Percentiles rank a stretch among this genome's conserved stretches.
Conservation (phyloP, 2,329 filamentous ascomycete genomes). For the Plectosphaerella plurivora region DNA sequence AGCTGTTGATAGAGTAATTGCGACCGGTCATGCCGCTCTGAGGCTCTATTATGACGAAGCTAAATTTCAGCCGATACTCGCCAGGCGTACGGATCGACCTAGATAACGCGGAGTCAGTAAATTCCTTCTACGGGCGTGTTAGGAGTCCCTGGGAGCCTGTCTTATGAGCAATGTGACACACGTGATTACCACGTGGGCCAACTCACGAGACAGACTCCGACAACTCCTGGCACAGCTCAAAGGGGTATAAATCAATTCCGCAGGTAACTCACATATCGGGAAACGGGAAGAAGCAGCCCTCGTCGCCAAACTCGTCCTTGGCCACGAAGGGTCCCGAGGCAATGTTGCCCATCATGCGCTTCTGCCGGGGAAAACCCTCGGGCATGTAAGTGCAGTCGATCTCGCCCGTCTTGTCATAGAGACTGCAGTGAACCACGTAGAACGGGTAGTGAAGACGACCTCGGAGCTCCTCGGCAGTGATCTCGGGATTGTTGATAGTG, state of each 20-base stretch:
- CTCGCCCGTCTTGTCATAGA: constrained; percentile 65
- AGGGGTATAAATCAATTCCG: no score
- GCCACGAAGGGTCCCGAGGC: constrained; percentile 75
- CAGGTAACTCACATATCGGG: no score
- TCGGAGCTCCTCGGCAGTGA: constrained; percentile 49
- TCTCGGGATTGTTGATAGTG: constrained; percentile 52
- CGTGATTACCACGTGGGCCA: no score
- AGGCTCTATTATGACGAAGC: constrained; percentile 67
- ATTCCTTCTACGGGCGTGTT: no score
- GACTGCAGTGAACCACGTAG: constrained; percentile 71
- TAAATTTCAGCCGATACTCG: constrained; percentile 70
- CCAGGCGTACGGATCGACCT: constrained; percentile 74
- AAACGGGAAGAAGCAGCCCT: constrained; percentile 84
- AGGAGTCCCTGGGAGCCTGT: no score
- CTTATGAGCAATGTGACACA: no score
- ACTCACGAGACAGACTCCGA: no score
- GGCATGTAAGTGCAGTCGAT: constrained; percentile 67
- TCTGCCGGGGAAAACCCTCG: constrained; percentile 66
- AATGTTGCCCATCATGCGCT: constrained; percentile 74
- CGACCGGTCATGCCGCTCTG: constrained; percentile 47
- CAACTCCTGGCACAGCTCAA: no score
- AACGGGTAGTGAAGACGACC: constrained; percentile 54
- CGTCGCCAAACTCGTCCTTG: constrained; percentile 65
- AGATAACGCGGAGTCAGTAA: no score
- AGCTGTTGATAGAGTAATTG: constrained; percentile 45